Percentiles rank a stretch among this genome's conserved stretches.
Conservation (phyloP, 345 rosid genomes). For the Iberis pinnata region DNA sequence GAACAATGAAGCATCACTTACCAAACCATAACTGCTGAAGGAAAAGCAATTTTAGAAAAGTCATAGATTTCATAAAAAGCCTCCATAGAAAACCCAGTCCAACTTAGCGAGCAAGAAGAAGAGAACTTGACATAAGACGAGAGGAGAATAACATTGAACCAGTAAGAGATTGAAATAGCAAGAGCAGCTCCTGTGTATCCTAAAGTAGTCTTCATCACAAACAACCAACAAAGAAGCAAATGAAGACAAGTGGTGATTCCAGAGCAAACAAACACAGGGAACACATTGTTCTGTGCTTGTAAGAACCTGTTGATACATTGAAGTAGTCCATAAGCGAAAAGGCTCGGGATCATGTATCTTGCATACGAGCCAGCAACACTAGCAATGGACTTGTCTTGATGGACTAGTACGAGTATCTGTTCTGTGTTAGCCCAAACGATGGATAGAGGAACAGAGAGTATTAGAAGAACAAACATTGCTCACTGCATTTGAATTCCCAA, state of each 20-base stretch:
- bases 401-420: constrained; percentile 35
- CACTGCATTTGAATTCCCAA: constrained; percentile 59
- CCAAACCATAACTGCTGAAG: constrained; percentile 65
- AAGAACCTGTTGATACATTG: constrained; percentile 55
- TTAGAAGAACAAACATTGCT: constrained; percentile 49
- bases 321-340: constrained; percentile 55
- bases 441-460: constrained; percentile 53
- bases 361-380: constrained; percentile 45
- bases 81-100: constrained; percentile 65
- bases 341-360: constrained; percentile 48
- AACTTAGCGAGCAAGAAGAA: constrained; percentile 44
- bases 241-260: constrained; percentile 45
- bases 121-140: constrained; percentile 50
- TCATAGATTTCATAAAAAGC: constrained; percentile 30
- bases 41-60: constrained; percentile 52
- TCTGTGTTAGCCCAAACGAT: constrained; percentile 50
- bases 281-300: constrained; percentile 52
- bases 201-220: constrained; percentile 46
- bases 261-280: constrained; percentile 53
- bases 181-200: constrained; percentile 64
- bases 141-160: constrained; percentile 51
- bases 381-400: constrained; percentile 48
- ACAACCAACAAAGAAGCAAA: constrained; percentile 42
- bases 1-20: too few species aligned
- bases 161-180: constrained; percentile 47